Evolutionary conservation across 139 green algal genomes (phyloP).

Genomic region (Volvox reticuliferus): DNA sequence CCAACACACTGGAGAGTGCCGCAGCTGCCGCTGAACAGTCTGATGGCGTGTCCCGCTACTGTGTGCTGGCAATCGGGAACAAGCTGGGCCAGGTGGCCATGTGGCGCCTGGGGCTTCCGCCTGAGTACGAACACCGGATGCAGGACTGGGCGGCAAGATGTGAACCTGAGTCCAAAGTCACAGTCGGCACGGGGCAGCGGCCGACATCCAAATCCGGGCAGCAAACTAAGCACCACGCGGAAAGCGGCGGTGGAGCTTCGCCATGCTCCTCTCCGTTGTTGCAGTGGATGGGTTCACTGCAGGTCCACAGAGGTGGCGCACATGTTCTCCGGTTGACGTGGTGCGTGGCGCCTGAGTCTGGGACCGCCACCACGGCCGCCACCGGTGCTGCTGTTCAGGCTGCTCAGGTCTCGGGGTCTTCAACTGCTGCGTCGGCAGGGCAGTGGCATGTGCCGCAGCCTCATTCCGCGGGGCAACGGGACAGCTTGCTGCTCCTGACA

Average conservation of each 20-base stretch:
- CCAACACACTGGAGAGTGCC: no score
- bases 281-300: conserved; percentile 1
- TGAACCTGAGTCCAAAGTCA: no score
- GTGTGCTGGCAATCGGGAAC: conserved; percentile 24
- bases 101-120: conserved; percentile 13
- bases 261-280: not conserved
- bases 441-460: conserved; percentile 47
- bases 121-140: not conserved
- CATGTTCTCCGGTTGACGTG: conserved; percentile 1
- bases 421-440: not conserved
- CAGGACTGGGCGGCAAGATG: not conserved
- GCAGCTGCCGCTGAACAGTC: no score
- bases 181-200: no score
- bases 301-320: not conserved
- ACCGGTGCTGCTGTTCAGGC: not conserved
- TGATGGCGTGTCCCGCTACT: not conserved
- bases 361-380: not conserved
- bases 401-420: not conserved
- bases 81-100: conserved; percentile 26
- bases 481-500: conserved; percentile 33
- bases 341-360: conserved; percentile 31
- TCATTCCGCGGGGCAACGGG: not conserved
- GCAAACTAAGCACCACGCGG: no score
- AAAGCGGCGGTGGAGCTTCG: no score
- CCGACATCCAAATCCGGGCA: no score